Evolutionary conservation across 2,329 filamentous ascomycete species (phyloP), one percentile per base, ranked within the genome.

Genomic region (Mollisia scopiformis): DNA sequence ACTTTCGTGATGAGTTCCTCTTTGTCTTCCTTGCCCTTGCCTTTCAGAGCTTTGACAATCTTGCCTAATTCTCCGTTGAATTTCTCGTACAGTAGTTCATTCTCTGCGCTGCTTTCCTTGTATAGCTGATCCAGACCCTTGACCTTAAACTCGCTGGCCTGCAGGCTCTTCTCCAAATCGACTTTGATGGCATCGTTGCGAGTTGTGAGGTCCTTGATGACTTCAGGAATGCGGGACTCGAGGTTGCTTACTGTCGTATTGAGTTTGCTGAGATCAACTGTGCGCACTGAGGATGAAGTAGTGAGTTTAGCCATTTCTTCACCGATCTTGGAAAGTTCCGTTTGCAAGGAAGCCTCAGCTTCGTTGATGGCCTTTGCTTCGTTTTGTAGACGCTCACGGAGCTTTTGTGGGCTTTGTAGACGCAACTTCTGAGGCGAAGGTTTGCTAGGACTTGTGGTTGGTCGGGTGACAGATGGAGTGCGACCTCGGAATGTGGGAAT

Each of bases 51-150:
- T 74, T 87, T 89, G 46, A 93, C 82, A 62, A 97, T 91, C 78
- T 90, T 92, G 68, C 86, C 89, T 51, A 98, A 79, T 77, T 97
- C 94, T n/a, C 87, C 85, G 71, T 97, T 97, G 80, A 97, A 97
- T 62, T 88, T 89, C 67, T 94, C 90, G 75, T 97, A 97, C 58
- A 98, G 81, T 30, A 94, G 85, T 77, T 97, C 93, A 69, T 97
- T 98, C 79, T 98, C 94, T 0, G 92, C 91, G 69, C 88, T 92
- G 16, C 88, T 86, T 72, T 97, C 92, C 66, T 92, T 90, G 78
- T 96, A 96, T 55, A 97, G 79, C 76, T 96, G 91, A 73, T 97
- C 93, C 56, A 97, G 86, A 41, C 90, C 89, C 69, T 88, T 90
- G 61, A 89, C 88, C 69, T 95, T 93, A 61, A 84, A 84, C 73